These are phyloP conservation scores for Crataegus laevigata DNA, from an alignment of 306 rosid species.

Conservation along the genomic window DNA sequence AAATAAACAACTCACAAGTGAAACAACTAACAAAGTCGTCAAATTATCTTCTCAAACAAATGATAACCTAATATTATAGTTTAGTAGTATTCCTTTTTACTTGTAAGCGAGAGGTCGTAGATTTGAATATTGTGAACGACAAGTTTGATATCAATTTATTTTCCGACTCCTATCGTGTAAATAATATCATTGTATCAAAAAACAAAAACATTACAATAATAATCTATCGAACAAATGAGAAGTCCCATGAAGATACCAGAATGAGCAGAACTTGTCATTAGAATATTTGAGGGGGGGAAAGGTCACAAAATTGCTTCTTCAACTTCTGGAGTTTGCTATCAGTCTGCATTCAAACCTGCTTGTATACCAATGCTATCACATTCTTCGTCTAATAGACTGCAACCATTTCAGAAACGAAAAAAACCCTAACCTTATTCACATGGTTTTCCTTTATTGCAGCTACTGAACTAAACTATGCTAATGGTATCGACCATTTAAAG, in stretches of 20 bases:
- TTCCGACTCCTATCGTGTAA: no score
- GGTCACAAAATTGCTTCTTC: slow-evolving; percentile 1
- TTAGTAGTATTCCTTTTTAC: no score
- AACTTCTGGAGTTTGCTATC: neutral
- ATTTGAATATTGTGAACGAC: no score
- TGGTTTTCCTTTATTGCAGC: neutral
- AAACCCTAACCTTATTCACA: neutral
- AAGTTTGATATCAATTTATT: no score
- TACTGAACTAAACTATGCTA: slow-evolving; percentile 1
- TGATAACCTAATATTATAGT: no score
- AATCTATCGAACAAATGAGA: no score
- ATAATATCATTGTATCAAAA: no score
- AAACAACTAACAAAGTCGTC: no score
- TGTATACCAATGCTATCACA: neutral
- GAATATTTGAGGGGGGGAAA: neutral
- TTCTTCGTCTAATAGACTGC: neutral
- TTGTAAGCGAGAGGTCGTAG: no score
- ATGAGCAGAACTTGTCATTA: neutral
- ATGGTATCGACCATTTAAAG: neutral
- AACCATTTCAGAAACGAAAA: neutral
- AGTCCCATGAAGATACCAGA: no score
- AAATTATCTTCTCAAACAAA: no score
- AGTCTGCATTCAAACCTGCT: neutral
- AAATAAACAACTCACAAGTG: no score
- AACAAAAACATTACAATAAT: neutral